These are phyloP conservation scores for Lachancea meyersii DNA, from an alignment of 805 yeast species.

Conservation along the genomic window DNA sequence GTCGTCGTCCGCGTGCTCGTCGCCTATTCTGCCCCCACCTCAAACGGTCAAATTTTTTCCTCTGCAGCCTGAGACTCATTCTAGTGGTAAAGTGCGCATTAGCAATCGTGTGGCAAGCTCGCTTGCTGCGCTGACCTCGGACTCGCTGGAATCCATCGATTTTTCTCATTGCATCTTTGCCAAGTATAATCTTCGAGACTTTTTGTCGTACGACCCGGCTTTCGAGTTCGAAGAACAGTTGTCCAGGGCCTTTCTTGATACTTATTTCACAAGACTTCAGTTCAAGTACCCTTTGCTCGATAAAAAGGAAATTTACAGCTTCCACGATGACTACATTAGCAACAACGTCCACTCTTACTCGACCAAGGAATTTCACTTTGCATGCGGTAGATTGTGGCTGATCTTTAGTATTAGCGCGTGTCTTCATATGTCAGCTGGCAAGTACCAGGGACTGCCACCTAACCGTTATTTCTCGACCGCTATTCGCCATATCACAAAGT, in stretches of 20 bases:
- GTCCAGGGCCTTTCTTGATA: slow-evolving; percentile 46
- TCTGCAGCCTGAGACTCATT: slow-evolving; percentile 4
- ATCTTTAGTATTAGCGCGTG: slow-evolving; percentile 48
- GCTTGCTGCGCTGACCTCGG: slow-evolving; percentile 22
- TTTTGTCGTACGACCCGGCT: slow-evolving; percentile 44
- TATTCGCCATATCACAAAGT: slow-evolving; percentile 46
- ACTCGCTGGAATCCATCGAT: slow-evolving; percentile 36
- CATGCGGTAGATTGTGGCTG: slow-evolving; percentile 51
- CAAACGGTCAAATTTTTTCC: slow-evolving; percentile 9
- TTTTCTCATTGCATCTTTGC: slow-evolving; percentile 39
- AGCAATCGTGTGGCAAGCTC: slow-evolving; percentile 5
- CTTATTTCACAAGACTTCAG: slow-evolving; percentile 50
- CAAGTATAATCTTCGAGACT: slow-evolving; percentile 43
- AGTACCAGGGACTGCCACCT: slow-evolving; percentile 50
- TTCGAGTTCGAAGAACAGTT: slow-evolving; percentile 45
- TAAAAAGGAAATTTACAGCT: slow-evolving; percentile 45
- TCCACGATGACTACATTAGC: slow-evolving; percentile 45
- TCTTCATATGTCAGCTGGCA: slow-evolving; percentile 49
- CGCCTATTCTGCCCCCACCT: slow-evolving; percentile 10
- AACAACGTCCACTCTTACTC: slow-evolving; percentile 35
- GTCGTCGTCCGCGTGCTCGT: slow-evolving; percentile 1
- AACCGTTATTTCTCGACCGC: slow-evolving; percentile 54
- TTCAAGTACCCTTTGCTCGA: slow-evolving; percentile 51
- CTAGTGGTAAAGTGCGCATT: not conserved
- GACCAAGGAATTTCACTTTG: slow-evolving; percentile 40